Conservation (phyloP, 2,329 filamentous ascomycete genomes). For the Orbilia quercus region DNA sequence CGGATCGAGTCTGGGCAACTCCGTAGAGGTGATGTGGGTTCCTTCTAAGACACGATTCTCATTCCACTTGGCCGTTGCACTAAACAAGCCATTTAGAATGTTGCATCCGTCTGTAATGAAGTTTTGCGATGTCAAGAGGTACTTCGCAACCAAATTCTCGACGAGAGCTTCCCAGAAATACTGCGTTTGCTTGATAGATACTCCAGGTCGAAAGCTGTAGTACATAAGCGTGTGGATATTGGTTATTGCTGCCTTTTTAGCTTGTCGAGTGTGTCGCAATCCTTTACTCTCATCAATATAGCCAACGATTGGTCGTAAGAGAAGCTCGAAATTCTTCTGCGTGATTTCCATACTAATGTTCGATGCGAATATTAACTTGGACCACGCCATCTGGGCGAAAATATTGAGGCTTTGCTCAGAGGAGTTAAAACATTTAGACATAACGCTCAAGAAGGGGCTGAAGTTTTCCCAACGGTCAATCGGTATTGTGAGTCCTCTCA, state of each 20-base stretch:
- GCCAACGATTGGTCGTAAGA: conserved; percentile 75
- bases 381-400: conserved; percentile 87
- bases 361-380: conserved; percentile 80
- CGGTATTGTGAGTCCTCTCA: conserved; percentile 70
- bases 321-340: conserved; percentile 70
- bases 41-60: conserved; percentile 75
- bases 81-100: conserved; percentile 79
- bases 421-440: conserved; percentile 86
- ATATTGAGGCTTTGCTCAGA: conserved; percentile 76
- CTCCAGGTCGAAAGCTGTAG: conserved; percentile 79
- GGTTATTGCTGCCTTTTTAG: conserved; percentile 71
- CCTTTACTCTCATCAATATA: conserved; percentile 74
- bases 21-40: conserved; percentile 72
- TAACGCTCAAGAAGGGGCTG: conserved; percentile 78
- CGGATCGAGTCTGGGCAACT: conserved; percentile 83
- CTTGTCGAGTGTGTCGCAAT: conserved; percentile 70
- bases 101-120: conserved; percentile 73
- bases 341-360: conserved; percentile 72
- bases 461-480: conserved; percentile 77
- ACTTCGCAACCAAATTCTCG: conserved; percentile 71
- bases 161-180: conserved; percentile 82
- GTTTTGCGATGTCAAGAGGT: conserved; percentile 67
- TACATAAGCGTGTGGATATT: conserved; percentile 85
- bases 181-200: conserved; percentile 75
- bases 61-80: conserved; percentile 76